Percentiles rank a stretch among this genome's conserved stretches.
Evolutionary conservation across 2,329 filamentous ascomycete genomes (phyloP).

Genomic region (Pseudogymnoascus sp.): DNA sequence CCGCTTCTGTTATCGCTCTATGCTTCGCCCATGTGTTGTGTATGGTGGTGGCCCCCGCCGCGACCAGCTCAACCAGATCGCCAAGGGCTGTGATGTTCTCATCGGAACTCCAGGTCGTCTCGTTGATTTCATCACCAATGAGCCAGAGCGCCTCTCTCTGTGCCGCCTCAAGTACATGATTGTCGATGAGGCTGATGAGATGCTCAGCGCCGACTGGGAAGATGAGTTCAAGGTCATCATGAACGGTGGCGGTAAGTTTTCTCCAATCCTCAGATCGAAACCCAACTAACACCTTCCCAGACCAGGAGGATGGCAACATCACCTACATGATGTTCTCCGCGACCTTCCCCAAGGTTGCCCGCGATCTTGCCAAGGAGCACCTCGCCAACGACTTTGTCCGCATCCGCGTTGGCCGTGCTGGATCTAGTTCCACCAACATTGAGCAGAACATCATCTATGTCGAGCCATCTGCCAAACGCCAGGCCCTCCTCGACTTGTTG

Average conservation of each 20-base stretch:
- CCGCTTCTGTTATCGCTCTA: constrained; percentile 87
- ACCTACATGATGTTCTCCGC: constrained; percentile 84
- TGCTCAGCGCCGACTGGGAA: constrained; percentile 74
- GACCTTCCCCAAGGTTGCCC: constrained; percentile 77
- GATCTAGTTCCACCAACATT: constrained; percentile 77
- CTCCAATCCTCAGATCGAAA: neutral
- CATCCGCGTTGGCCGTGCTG: constrained; percentile 79
- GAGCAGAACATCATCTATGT: constrained; percentile 66
- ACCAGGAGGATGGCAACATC: constrained; percentile 63
- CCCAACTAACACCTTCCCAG: constrained; percentile 38
- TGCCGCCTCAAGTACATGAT: constrained; percentile 72
- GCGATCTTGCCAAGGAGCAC: constrained; percentile 68
- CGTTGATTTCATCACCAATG: constrained; percentile 66
- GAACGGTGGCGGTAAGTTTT: constrained; percentile 64
- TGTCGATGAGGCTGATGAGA: constrained; percentile 92
- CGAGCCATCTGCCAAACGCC: constrained; percentile 59
- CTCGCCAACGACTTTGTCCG: constrained; percentile 68
- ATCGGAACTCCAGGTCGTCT: constrained; percentile 84
- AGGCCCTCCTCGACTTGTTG: constrained; percentile 66
- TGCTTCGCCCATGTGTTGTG: constrained; percentile 82
- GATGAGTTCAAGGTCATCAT: constrained; percentile 70
- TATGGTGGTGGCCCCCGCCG: constrained; percentile 76
- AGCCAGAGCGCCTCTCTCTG: constrained; percentile 61
- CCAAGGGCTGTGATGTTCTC: constrained; percentile 80
- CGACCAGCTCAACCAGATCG: constrained; percentile 65